Conservation (phyloP, 139 green algal species). For the Mychonastes homosphaera region DNA sequence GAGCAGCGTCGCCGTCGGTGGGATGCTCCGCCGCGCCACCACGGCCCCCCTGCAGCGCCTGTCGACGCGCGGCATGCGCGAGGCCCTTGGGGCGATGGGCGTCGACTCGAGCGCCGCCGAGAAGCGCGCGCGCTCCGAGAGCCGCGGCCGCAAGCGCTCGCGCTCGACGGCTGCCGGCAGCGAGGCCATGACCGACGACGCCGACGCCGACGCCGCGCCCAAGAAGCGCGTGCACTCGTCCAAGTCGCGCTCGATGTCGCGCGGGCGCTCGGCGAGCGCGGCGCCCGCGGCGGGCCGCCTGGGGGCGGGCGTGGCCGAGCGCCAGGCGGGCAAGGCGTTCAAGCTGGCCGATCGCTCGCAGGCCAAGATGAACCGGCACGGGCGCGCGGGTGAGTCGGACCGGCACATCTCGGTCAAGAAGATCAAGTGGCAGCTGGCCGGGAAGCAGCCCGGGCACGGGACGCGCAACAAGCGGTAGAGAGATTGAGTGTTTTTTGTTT, state of each 20-base stretch:
- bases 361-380: constrained; percentile 55
- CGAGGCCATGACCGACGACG: constrained; percentile 47
- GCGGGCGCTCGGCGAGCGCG: constrained; percentile 48
- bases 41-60: no score
- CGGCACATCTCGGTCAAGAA: constrained; percentile 68
- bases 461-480: no score
- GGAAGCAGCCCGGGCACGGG: no score
- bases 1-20: neutral
- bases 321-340: constrained; percentile 77
- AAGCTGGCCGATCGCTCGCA: constrained; percentile 82
- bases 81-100: constrained; percentile 63
- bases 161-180: constrained; percentile 29
- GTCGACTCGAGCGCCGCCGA: constrained; percentile 75
- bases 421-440: constrained; percentile 91
- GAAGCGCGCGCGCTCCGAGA: constrained; percentile 43
- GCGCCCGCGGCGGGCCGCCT: constrained; percentile 38
- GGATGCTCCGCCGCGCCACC: no score
- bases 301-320: constrained; percentile 66
- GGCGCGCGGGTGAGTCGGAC: constrained; percentile 58
- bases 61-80: constrained; percentile 32
- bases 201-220: constrained; percentile 16
- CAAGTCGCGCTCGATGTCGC: constrained; percentile 75
- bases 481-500: no score
- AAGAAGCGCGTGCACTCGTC: constrained; percentile 76
- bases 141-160: constrained; percentile 57